These are phyloP conservation scores for Mimosa bimucronata DNA, from an alignment of 306 rosid species.

Conservation along the genomic window DNA sequence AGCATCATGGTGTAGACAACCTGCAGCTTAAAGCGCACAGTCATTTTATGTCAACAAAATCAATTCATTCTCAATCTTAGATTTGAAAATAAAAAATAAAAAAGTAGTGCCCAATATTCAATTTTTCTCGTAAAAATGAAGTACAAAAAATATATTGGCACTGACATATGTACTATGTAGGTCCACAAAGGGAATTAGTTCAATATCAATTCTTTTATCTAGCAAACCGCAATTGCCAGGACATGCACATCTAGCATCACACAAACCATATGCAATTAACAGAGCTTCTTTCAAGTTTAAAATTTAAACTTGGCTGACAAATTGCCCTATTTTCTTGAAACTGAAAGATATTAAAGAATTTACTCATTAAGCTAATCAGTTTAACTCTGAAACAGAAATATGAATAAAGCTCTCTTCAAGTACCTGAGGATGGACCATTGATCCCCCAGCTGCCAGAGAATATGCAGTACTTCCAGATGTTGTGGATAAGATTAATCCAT, in stretches of 20 bases:
- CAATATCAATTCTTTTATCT: neutral
- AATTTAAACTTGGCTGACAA: neutral
- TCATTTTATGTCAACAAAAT: neutral
- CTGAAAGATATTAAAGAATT: conserved; percentile 1
- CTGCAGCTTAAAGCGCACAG: neutral
- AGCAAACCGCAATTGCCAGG: neutral
- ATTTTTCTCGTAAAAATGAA: neutral
- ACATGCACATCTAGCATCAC: neutral
- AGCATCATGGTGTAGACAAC: neutral
- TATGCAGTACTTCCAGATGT: conserved; percentile 98
- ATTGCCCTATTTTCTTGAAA: neutral
- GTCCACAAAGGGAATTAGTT: neutral
- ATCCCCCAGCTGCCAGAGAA: conserved; percentile 99
- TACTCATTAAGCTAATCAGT: conserved; percentile 1
- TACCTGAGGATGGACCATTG: conserved; percentile 99
- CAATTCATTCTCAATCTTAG: neutral
- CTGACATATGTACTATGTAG: too few species aligned
- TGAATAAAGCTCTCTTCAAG: neutral
- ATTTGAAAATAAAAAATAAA: neutral
- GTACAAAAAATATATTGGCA: neutral
- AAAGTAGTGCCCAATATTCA: neutral
- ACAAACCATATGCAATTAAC: neutral
- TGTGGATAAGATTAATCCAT: conserved; percentile 89
- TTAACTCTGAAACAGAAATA: neutral
- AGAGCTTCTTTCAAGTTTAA: neutral